Evolutionary conservation across 331 rosid genomes (phyloP).

Genomic region (Telfairia occidentalis): DNA sequence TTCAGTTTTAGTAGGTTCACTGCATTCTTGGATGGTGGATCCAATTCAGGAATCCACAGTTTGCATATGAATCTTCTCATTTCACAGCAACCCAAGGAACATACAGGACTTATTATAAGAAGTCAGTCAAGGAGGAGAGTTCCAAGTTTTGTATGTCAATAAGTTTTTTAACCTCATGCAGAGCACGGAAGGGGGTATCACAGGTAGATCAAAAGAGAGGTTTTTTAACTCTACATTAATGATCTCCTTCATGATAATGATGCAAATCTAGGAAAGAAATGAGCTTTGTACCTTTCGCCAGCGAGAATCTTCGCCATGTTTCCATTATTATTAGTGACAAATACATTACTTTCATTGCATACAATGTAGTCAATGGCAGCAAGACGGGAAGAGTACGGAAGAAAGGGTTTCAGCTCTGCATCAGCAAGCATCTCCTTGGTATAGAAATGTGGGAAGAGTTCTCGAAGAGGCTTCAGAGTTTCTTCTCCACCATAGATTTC

Average conservation of each 20-base stretch:
- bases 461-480: slow-evolving; percentile 77
- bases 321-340: slow-evolving; percentile 91
- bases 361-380: slow-evolving; percentile 95
- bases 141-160: not conserved
- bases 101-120: not conserved
- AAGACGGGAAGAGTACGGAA: slow-evolving; percentile 86
- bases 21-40: not conserved
- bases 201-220: not conserved
- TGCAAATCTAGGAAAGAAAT: not conserved
- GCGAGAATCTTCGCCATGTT: slow-evolving; percentile 98
- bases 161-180: not conserved
- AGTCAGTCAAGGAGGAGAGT: not conserved
- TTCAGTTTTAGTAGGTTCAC: not conserved
- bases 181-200: not conserved
- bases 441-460: slow-evolving; percentile 82
- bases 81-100: not conserved
- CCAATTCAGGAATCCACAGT: not conserved
- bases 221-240: not conserved
- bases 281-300: slow-evolving; percentile 65
- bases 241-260: not conserved
- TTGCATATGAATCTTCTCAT: not conserved
- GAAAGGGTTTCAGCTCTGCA: slow-evolving; percentile 78
- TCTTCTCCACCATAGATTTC: slow-evolving; percentile 97
- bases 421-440: slow-evolving; percentile 84
- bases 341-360: slow-evolving; percentile 86